Percentiles rank a stretch among this genome's conserved stretches.
Conservation (phyloP, 2,329 filamentous ascomycete genomes). For the Chrysoporthe cubensis region DNA sequence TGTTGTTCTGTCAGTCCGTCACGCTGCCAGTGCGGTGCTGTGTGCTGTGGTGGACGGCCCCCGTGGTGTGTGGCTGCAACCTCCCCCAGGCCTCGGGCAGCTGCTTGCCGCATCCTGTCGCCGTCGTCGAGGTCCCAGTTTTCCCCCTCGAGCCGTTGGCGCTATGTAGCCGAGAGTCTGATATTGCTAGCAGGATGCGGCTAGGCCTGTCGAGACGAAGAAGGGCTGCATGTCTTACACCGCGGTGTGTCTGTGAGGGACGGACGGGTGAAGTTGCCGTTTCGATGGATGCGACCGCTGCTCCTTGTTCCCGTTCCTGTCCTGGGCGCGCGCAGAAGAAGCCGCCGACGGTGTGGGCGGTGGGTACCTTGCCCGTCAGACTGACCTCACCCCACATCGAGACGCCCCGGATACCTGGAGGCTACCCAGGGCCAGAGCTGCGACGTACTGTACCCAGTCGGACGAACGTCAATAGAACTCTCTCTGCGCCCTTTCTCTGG, state of each 20-base stretch:
- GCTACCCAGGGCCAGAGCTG: not conserved
- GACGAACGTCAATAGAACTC: not conserved
- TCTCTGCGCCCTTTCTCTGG: not conserved
- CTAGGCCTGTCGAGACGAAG: not conserved
- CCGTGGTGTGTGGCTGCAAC: too few relatives aligned
- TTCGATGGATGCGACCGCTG: not conserved
- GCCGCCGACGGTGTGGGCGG: not conserved
- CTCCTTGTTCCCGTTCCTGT: too few relatives aligned
- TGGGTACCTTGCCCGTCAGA: conserved; percentile 3
- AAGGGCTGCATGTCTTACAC: not conserved
- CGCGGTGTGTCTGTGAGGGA: not conserved
- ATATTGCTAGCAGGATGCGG: too few relatives aligned
- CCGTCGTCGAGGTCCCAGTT: too few relatives aligned
- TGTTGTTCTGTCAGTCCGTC: not conserved
- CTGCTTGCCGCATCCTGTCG: too few relatives aligned
- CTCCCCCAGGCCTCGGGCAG: too few relatives aligned
- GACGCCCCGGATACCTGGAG: not conserved
- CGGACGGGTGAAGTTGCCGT: not conserved
- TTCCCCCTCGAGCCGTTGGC: too few relatives aligned
- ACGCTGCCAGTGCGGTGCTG: not conserved
- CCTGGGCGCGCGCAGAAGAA: not conserved
- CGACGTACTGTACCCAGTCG: not conserved
- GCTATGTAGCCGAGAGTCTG: too few relatives aligned
- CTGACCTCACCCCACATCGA: conserved; percentile 4
- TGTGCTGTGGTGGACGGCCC: not conserved